phyloP scores from a whole-genome alignment of 2,329 filamentous ascomycete genomes.

The Monilinia fructigena region DNA sequence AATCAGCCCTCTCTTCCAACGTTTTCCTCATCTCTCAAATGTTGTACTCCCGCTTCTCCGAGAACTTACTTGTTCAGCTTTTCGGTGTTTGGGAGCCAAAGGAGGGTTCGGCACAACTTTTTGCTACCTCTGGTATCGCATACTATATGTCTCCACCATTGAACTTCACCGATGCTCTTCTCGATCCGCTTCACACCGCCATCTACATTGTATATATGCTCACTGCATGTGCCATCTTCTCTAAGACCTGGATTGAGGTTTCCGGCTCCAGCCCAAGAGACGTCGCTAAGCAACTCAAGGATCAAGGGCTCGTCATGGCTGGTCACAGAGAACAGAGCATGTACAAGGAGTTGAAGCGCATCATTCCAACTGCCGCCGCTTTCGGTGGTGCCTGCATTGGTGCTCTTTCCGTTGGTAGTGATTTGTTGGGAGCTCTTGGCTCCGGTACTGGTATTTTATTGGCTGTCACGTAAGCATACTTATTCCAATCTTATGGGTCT shows the following conservation, averaged over 20 bases:
- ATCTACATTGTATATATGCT: slow-evolving; percentile 98
- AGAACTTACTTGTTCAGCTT: slow-evolving; percentile 96
- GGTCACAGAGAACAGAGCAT: slow-evolving; percentile 99
- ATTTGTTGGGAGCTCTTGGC: slow-evolving; percentile 92
- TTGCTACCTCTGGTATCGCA: slow-evolving; percentile 86
- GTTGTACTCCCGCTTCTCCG: slow-evolving; percentile 98
- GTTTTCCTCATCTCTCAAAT: slow-evolving; percentile 99
- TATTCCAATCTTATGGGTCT: slow-evolving; percentile 10
- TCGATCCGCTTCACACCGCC: slow-evolving; percentile 94
- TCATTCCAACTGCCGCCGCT: slow-evolving; percentile 95
- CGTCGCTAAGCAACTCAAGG: slow-evolving; percentile 99
- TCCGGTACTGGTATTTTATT: slow-evolving; percentile 97
- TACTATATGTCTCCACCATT: slow-evolving; percentile 99
- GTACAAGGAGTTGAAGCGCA: slow-evolving; percentile 99
- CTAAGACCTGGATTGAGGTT: slow-evolving; percentile 99
- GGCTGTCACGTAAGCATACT: slow-evolving; percentile 84
- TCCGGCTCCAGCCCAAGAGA: slow-evolving; percentile 96
- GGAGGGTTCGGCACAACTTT: slow-evolving; percentile 93
- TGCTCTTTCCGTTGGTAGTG: slow-evolving; percentile 90
- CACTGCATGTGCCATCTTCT: slow-evolving; percentile 95
- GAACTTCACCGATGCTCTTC: slow-evolving; percentile 94
- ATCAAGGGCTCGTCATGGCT: slow-evolving; percentile 98
- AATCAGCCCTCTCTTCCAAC: slow-evolving; percentile 97
- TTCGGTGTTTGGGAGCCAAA: slow-evolving; percentile 98
- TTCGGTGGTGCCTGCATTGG: slow-evolving; percentile 99